Base-by-base conservation (phyloP, 2,329 filamentous ascomycete genomes). In the Helminthosporium solani region DNA sequence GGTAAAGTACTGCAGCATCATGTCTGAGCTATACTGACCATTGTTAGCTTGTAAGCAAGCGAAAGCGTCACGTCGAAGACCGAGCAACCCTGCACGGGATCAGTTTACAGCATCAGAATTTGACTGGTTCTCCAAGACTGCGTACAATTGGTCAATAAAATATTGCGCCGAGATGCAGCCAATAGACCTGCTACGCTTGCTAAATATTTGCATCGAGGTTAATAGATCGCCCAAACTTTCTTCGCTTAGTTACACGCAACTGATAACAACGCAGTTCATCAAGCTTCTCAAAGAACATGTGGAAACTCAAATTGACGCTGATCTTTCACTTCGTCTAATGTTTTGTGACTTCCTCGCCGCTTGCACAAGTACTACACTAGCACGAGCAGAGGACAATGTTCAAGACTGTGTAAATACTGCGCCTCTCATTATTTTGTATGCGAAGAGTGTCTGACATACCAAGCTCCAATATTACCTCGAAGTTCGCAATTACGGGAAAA, bases 101-200 rank as follows among this genome's bases (percentile, higher is more conserved):
- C 42, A 60, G 1, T 90, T 90, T 60, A 80, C 78, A 0, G 47
- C 77, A 0, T 66, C 75, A 2, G 90, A 96, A 57, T 74, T 95
- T 3, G 80, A 91, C 55, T 95, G 90, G 90, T 91, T 95, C 64
- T 86, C 85, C 30, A 85, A 85, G 52, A 92, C 88, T 52, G 79
- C 86, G 1, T 95, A 95, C 73, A 95, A 94, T 54, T 67, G 90
- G 6, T 85, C 84, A 0, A 69, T 92, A 3, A 82, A 83, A 49
- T 75, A 85, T 47, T 78, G 77, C 54, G 75, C 77, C 1, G 73
- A 79, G 1, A 85, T 86, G 76, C 65, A 78, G 19, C 74, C 84
- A 1, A 63, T 67, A 5, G 68, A 76, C 39, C 73, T 85, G 0
- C 62, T 84, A 3, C 74, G 79, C 3, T 75, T 95, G 19, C 54